Evolutionary conservation across 441 rosid species (phyloP), one percentile per base, ranked within the genome.

Genomic region (Pelargonium citronellum): DNA sequence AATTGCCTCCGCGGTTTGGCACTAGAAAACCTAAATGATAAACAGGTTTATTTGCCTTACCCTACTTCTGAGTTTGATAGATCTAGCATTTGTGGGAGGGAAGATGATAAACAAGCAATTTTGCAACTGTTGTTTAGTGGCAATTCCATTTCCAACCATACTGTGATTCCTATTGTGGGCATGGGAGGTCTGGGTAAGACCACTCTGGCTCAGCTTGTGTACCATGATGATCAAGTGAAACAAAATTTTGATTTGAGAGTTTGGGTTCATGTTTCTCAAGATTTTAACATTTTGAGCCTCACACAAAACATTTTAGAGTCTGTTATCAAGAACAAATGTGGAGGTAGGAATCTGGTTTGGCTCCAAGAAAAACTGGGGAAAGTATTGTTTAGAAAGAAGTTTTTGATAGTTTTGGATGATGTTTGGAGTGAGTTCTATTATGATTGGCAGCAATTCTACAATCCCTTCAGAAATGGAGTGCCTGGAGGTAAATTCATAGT

Each of bases 161-260:
- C 39, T 15, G 20, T 41, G 24, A 46, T 72, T 30, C 0, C 71
- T 16, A 9, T 71, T 1, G 30, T 74, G 7, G 78, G 78, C 11
- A 67, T 71, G 62, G 62, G 46, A 17, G 77, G 77, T 6, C 1
- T 67, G 5, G 73, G 70, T 15, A 71, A 71, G 22, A 68, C 74
- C 1, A 15, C 73, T 46, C 19, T 65, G 1, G 34, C 70, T 39
- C 66, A 71, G 43, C 17, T 62, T 12, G 44, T 37, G 12, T 63
- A 47, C 6, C 65, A 74, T 16, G 73, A 71, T 3, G 34, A 9
- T 0, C 22, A 4, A 7, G 49, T 76, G 7, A 51, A 7, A 5
- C 0, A 2, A 0, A 27, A 53, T 17, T 76, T 68, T 5, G 16
- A 57, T 0, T 4, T 37, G 11, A 64, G 0, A 53, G 44, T 64